Percentiles rank a stretch among this genome's conserved stretches.
phyloP scores from a whole-genome alignment of 176 grass and related monocot genomes.

The Puya raimondii region DNA sequence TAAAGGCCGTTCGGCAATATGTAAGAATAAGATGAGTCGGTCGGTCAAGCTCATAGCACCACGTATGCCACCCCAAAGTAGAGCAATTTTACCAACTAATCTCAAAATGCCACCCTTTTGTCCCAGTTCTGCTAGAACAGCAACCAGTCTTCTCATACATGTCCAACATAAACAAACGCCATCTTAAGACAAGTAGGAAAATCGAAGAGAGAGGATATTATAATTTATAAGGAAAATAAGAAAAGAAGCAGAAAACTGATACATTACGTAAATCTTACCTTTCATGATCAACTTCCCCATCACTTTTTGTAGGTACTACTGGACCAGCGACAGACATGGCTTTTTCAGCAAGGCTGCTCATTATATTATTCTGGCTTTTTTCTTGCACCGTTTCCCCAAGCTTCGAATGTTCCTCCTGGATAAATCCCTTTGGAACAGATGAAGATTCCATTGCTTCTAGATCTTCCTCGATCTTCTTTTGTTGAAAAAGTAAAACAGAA shows the following conservation, averaged over 20 bases:
- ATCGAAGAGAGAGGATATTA: not conserved
- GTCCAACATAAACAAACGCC: conserved; percentile 8
- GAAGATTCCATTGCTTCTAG: conserved; percentile 19
- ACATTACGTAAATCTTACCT: conserved; percentile 34
- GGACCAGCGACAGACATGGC: conserved; percentile 87
- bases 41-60: conserved; percentile 91
- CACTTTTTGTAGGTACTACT: conserved; percentile 71
- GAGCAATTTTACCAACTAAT: conserved; percentile 78
- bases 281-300: conserved; percentile 84
- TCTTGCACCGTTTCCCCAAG: conserved; percentile 37
- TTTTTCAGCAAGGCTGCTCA: conserved; percentile 85
- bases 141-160: conserved; percentile 63
- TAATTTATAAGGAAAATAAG: not conserved
- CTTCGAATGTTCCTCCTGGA: conserved; percentile 6
- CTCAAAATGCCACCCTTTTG: conserved; percentile 82
- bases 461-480: conserved; percentile 15
- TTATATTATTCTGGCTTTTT: conserved; percentile 51
- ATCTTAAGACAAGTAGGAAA: conserved; percentile 9
- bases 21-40: conserved; percentile 85
- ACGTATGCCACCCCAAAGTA: conserved; percentile 94
- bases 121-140: conserved; percentile 86
- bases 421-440: conserved; percentile 18
- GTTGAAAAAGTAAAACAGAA: conserved; percentile 12
- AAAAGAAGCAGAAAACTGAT: conserved; percentile 4
- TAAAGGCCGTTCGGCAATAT: conserved; percentile 67